phyloP scores from a whole-genome alignment of 2,329 filamentous ascomycete species.

The Basipetospora chlamydospora region DNA sequence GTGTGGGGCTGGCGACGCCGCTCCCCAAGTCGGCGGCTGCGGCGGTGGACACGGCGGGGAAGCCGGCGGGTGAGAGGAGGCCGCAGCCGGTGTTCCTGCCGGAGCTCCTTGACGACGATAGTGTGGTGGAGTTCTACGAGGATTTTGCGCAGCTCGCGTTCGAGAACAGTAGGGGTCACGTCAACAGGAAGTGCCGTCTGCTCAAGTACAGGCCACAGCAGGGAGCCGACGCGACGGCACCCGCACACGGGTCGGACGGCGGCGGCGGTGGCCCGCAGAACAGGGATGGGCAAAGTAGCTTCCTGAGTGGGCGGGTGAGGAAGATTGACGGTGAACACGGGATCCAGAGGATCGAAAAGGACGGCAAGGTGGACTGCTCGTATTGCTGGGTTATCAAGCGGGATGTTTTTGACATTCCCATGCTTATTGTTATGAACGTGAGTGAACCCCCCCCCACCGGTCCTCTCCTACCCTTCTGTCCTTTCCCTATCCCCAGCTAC shows the following conservation, averaged over 20 bases:
- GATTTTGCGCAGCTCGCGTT: conserved; percentile 90
- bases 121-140: conserved; percentile 87
- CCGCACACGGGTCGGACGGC: conserved; percentile 11
- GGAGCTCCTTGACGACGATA: conserved; percentile 85
- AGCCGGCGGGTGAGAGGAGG: conserved; percentile 27
- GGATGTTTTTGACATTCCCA: conserved; percentile 95
- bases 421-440: conserved; percentile 97
- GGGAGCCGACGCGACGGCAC: conserved; percentile 18
- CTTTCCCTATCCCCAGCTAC: no score
- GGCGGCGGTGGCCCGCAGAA: conserved; percentile 23
- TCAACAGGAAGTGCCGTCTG: conserved; percentile 70
- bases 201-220: conserved; percentile 80
- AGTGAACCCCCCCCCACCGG: conserved; percentile 36
- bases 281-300: conserved; percentile 30
- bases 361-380: conserved; percentile 86
- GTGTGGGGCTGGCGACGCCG: conserved; percentile 34
- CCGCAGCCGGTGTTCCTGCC: conserved; percentile 77
- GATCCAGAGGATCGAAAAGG: conserved; percentile 68
- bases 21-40: conserved; percentile 29
- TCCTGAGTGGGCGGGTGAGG: conserved; percentile 44
- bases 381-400: conserved; percentile 96
- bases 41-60: conserved; percentile 27
- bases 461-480: background rate
- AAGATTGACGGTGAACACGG: conserved; percentile 59
- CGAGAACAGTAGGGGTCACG: conserved; percentile 73